These are phyloP conservation scores for Xylaria arbuscula DNA, from an alignment of 2,329 filamentous ascomycete genomes.

Conservation along the genomic window DNA sequence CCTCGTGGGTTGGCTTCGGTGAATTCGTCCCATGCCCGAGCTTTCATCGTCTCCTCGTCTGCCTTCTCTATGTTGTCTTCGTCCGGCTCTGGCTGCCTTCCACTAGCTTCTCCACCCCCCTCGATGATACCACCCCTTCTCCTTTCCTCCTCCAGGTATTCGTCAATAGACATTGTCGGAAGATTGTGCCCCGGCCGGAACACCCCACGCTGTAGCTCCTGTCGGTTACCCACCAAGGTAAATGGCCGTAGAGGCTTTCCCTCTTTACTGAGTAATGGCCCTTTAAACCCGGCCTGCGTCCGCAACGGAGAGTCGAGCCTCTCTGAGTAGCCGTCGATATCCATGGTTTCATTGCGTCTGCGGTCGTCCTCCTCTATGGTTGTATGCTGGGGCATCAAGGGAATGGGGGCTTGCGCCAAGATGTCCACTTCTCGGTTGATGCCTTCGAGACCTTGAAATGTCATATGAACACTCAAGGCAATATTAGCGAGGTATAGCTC, in stretches of 20 bases:
- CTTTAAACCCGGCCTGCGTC: slow-evolving; percentile 63
- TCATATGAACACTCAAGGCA: slow-evolving; percentile 77
- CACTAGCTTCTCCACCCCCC: slow-evolving; percentile 83
- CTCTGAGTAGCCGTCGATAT: slow-evolving; percentile 71
- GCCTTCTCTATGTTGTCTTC: slow-evolving; percentile 91
- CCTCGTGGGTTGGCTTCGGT: slow-evolving; percentile 88
- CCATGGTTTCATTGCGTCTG: slow-evolving; percentile 50
- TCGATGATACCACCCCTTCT: slow-evolving; percentile 88
- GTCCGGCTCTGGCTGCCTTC: slow-evolving; percentile 76
- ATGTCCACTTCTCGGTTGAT: slow-evolving; percentile 87
- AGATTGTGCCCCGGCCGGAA: slow-evolving; percentile 93
- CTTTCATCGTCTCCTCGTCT: slow-evolving; percentile 92
- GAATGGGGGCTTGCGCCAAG: slow-evolving; percentile 76
- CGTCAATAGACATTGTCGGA: slow-evolving; percentile 97
- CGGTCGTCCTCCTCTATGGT: slow-evolving; percentile 60
- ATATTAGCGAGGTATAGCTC: slow-evolving; percentile 82
- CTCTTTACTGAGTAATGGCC: slow-evolving; percentile 79
- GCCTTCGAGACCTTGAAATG: slow-evolving; percentile 89
- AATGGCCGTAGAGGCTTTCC: slow-evolving; percentile 93
- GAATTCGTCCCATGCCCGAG: slow-evolving; percentile 94
- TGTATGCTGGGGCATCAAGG: slow-evolving; percentile 56
- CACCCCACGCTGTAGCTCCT: slow-evolving; percentile 80
- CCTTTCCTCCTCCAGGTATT: slow-evolving; percentile 93
- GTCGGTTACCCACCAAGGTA: slow-evolving; percentile 81
- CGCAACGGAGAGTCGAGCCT: slow-evolving; percentile 75